Conservation (phyloP, 2,329 filamentous ascomycete genomes). For the Talaromyces sp. region DNA sequence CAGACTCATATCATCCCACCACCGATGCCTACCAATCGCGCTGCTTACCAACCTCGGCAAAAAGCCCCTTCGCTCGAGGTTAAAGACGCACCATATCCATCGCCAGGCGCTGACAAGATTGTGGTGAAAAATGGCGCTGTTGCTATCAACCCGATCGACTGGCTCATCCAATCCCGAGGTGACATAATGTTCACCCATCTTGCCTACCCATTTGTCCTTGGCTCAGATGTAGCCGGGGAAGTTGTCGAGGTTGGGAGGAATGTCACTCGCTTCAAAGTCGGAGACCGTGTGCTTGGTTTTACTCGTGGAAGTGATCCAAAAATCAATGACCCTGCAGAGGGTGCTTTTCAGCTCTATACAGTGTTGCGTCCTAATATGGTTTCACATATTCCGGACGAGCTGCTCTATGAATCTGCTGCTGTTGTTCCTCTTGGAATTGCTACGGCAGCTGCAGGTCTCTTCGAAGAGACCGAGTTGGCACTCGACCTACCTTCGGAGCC, state of each 20-base stretch:
- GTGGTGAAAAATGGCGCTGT: constrained; percentile 37
- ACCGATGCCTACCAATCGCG: constrained; percentile 22
- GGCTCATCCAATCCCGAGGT: constrained; percentile 29
- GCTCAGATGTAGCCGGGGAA: constrained; percentile 21
- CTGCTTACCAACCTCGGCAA: constrained; percentile 30
- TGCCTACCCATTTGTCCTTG: constrained; percentile 18
- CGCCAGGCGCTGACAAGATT: constrained; percentile 31
- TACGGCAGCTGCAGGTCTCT: constrained; percentile 26
- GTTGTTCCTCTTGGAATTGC: constrained; percentile 30
- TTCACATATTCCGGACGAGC: constrained; percentile 22
- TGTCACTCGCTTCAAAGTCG: constrained; percentile 16
- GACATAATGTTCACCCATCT: constrained; percentile 22
- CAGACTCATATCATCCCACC: background rate
- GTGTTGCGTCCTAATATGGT: constrained; percentile 16
- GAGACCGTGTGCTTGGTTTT: constrained; percentile 23
- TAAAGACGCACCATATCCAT: constrained; percentile 29
- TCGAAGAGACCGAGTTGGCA: constrained; percentile 5
- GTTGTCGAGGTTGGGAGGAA: constrained; percentile 15
- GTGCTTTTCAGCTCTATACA: constrained; percentile 23
- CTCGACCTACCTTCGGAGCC: constrained; percentile 22
- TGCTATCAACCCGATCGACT: constrained; percentile 42
- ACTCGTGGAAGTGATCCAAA: constrained; percentile 14
- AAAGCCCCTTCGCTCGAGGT: constrained; percentile 28
- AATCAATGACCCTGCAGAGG: constrained; percentile 14
- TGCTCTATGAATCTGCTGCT: constrained; percentile 26